Evolutionary conservation across 495 filamentous ascomycete species (phyloP).

Genomic region (Polyplosphaeria fusca): DNA sequence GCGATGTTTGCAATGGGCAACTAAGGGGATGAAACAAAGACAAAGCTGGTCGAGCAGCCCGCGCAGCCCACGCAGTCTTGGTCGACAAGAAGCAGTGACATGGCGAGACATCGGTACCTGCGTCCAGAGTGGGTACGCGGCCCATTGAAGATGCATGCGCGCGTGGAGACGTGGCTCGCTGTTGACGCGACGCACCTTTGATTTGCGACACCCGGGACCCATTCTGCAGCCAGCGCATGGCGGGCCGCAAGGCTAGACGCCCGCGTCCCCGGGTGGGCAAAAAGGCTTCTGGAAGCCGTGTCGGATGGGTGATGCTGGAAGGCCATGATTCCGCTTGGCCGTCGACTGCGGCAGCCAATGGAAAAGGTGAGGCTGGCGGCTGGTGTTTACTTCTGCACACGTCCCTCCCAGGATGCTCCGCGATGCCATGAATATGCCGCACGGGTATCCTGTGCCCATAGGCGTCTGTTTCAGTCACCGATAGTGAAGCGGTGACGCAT

Average conservation of each 20-base stretch:
- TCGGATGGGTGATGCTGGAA: constrained; percentile 1
- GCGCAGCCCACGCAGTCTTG: neutral
- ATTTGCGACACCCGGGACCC: neutral
- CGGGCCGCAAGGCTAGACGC: neutral
- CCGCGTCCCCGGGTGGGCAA: neutral
- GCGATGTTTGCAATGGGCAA: neutral
- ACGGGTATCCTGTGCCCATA: neutral
- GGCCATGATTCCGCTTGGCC: neutral
- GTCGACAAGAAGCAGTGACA: neutral
- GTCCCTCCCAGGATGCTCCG: neutral
- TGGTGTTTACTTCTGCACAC: neutral
- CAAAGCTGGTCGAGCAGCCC: constrained; percentile 13
- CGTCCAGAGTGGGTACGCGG: neutral
- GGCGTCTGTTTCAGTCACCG: constrained; percentile 9
- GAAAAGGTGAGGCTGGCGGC: neutral
- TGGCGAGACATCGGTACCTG: constrained; percentile 14
- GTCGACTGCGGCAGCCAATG: neutral
- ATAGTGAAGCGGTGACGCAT: constrained; percentile 15
- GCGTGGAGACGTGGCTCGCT: neutral
- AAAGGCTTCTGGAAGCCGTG: neutral
- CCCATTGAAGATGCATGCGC: constrained; percentile 5
- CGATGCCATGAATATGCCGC: neutral
- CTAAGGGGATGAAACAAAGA: constrained; percentile 14
- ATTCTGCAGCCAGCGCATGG: neutral
- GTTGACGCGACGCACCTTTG: constrained; percentile 1